These are phyloP conservation scores for Talaromyces piceae DNA, from an alignment of 2,329 filamentous ascomycete genomes.

Conservation along the genomic window DNA sequence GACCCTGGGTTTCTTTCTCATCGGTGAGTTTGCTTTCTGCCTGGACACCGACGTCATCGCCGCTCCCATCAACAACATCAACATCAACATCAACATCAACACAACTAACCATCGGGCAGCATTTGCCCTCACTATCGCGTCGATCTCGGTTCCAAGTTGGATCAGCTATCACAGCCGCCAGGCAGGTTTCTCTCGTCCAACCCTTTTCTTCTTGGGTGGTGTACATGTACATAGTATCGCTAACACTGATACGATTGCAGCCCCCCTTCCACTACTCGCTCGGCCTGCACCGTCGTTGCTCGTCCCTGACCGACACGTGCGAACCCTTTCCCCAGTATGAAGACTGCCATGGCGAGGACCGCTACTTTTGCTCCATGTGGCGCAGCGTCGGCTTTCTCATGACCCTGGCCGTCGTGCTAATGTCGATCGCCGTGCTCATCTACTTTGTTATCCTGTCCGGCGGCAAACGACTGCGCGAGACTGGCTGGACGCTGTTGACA, in stretches of 20 bases:
- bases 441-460: conserved; percentile 71
- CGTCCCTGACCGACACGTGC: conserved; percentile 52
- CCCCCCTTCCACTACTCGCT: conserved; percentile 56
- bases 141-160: conserved; percentile 43
- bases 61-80: neutral
- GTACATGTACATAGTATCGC: neutral
- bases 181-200: conserved; percentile 20
- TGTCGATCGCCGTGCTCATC: conserved; percentile 71
- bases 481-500: conserved; percentile 71
- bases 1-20: conserved; percentile 39
- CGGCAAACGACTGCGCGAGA: conserved; percentile 70
- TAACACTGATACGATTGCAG: conserved; percentile 10
- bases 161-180: conserved; percentile 40
- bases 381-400: conserved; percentile 80
- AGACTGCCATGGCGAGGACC: conserved; percentile 60
- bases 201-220: too few relatives aligned
- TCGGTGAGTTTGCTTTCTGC: conserved; percentile 24
- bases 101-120: conserved; percentile 25
- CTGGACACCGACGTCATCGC: conserved; percentile 4
- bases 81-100: neutral
- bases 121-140: conserved; percentile 38
- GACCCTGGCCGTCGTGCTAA: conserved; percentile 72
- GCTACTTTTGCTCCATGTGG: conserved; percentile 89
- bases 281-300: conserved; percentile 77
- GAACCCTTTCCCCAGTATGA: conserved; percentile 57